Evolutionary conservation across 1,139 yeast genomes (phyloP).

Genomic region (Blastobotrys raffinosifermentans): DNA sequence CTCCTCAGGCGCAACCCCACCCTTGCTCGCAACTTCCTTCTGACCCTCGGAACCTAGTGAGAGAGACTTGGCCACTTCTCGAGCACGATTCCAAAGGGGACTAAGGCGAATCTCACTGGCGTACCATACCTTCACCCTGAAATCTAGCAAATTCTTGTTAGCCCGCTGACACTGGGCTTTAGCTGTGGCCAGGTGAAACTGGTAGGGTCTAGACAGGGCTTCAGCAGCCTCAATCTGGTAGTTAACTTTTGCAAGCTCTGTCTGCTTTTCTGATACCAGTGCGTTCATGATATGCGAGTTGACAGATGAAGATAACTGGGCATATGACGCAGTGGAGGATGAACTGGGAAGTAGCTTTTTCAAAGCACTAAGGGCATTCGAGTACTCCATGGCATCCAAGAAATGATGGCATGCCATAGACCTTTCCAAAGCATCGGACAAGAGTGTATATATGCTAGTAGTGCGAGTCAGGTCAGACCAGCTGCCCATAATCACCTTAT

Average conservation of each 20-base stretch:
- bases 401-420: conserved; percentile 21
- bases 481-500: conserved; percentile 4
- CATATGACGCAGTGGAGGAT: conserved; percentile 13
- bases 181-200: conserved; percentile 18
- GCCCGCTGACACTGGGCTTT: conserved; percentile 15
- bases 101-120: conserved; percentile 29
- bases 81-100: conserved; percentile 28
- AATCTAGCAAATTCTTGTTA: conserved; percentile 15
- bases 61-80: conserved; percentile 26
- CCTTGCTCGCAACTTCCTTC: neutral
- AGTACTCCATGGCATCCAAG: conserved; percentile 23
- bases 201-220: conserved; percentile 19
- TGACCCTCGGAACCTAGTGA: conserved; percentile 9
- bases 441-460: conserved; percentile 14
- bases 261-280: conserved; percentile 19
- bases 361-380: conserved; percentile 21
- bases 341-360: conserved; percentile 20
- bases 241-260: conserved; percentile 12
- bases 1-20: neutral
- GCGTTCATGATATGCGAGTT: conserved; percentile 19
- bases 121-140: conserved; percentile 32
- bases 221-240: conserved; percentile 19
- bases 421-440: conserved; percentile 20
- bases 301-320: conserved; percentile 18
- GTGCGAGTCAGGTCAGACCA: neutral